Percentiles rank a stretch among this genome's conserved stretches.
Evolutionary conservation across 805 yeast species (phyloP).

Genomic region (Kurtzmaniella fragi): DNA sequence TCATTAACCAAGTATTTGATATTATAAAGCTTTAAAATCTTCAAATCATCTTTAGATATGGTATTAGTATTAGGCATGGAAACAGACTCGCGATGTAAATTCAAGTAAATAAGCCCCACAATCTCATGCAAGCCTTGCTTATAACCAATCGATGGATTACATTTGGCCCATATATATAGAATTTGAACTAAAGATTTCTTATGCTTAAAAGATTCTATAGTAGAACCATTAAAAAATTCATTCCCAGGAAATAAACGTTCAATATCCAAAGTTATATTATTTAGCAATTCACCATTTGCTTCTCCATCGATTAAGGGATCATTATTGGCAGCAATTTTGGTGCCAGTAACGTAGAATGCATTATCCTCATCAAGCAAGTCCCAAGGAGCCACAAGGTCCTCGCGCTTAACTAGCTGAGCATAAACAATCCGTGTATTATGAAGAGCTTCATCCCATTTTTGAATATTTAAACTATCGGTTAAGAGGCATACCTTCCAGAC

Average conservation of each 20-base stretch:
- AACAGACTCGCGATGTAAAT: conserved; percentile 32
- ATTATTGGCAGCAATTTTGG: not conserved
- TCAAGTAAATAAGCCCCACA: conserved; percentile 43
- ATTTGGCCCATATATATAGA: conserved; percentile 46
- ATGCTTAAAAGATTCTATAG: conserved; percentile 8
- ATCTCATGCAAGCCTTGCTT: conserved; percentile 55
- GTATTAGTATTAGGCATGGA: conserved; percentile 20
- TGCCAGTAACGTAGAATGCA: conserved; percentile 14
- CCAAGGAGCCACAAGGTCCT: conserved; percentile 37
- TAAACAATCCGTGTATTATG: conserved; percentile 27
- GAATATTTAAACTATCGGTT: conserved; percentile 31
- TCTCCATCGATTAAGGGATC: not conserved
- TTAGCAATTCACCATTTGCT: conserved; percentile 35
- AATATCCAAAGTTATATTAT: conserved; percentile 44
- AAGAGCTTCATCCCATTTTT: conserved; percentile 27
- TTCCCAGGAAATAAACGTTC: conserved; percentile 51
- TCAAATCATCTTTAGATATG: conserved; percentile 22
- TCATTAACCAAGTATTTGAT: conserved; percentile 35
- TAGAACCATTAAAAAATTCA: conserved; percentile 17
- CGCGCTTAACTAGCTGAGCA: conserved; percentile 23
- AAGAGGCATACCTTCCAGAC: conserved; percentile 35
- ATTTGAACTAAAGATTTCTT: conserved; percentile 33
- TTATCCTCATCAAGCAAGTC: conserved; percentile 24
- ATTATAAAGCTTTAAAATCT: conserved; percentile 37
- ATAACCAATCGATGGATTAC: conserved; percentile 43